Conservation (phyloP, 441 rosid genomes). For the Gossypium davidsonii region DNA sequence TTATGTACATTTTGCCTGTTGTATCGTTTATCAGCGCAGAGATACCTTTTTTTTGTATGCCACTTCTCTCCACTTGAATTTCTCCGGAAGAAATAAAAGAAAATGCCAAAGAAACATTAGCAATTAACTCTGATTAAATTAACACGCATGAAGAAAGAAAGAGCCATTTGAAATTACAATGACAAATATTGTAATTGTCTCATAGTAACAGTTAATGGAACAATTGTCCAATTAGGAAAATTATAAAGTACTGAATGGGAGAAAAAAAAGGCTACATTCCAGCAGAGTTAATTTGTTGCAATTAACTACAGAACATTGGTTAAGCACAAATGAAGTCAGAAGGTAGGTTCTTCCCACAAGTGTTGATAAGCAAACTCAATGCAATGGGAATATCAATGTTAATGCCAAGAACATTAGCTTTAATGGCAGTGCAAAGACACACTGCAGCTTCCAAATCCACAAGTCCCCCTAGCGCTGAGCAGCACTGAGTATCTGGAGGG, state of each 20-base stretch:
- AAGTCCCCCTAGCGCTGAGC: conserved; percentile 49
- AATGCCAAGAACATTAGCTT: conserved; percentile 62
- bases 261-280: neutral
- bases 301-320: neutral
- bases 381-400: conserved; percentile 55
- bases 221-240: neutral
- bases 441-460: conserved; percentile 60
- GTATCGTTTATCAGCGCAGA: neutral
- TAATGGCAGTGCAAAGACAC: conserved; percentile 72
- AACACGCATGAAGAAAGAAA: neutral
- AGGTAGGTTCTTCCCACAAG: conserved; percentile 60
- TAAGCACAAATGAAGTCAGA: conserved; percentile 59
- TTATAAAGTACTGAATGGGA: no score
- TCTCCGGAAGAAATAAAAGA: neutral
- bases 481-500: conserved; percentile 54
- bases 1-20: neutral
- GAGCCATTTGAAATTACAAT: neutral
- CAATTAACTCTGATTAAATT: neutral
- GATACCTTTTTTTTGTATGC: neutral
- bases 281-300: neutral
- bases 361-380: conserved; percentile 51
- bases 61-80: neutral
- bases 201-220: neutral
- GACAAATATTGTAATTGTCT: neutral
- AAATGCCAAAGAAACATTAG: neutral